Evolutionary conservation across 495 filamentous ascomycete species (phyloP).

Genomic region (Elasticomyces elasticus): DNA sequence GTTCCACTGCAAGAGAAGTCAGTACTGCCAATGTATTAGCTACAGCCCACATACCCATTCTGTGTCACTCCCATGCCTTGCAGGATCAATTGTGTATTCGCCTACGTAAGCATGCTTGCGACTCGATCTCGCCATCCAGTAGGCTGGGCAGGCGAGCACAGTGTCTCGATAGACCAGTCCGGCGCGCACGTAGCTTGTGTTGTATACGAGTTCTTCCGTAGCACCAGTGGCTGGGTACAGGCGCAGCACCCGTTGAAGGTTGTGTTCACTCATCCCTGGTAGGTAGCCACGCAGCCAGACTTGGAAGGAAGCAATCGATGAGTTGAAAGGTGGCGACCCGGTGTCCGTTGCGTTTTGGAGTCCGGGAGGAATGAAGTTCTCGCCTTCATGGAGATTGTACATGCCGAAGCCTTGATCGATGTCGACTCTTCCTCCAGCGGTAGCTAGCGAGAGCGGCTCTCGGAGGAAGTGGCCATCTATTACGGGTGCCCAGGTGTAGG

Average conservation of each 20-base stretch:
- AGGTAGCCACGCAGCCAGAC: slow-evolving; percentile 44
- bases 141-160: slow-evolving; percentile 50
- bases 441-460: slow-evolving; percentile 37
- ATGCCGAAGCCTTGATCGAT: slow-evolving; percentile 41
- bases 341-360: slow-evolving; percentile 28
- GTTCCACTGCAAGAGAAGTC: slow-evolving; percentile 42
- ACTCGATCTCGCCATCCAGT: slow-evolving; percentile 44
- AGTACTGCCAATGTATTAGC: slow-evolving; percentile 4
- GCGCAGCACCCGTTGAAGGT: slow-evolving; percentile 30
- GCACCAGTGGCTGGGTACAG: slow-evolving; percentile 39
- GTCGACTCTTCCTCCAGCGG: slow-evolving; percentile 33
- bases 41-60: slow-evolving; percentile 37
- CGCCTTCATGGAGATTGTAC: slow-evolving; percentile 52
- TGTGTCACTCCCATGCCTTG: slow-evolving; percentile 50
- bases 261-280: slow-evolving; percentile 34
- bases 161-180: slow-evolving; percentile 49
- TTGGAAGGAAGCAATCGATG: slow-evolving; percentile 37
- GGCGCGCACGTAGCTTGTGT: slow-evolving; percentile 39
- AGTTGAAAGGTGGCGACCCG: slow-evolving; percentile 36
- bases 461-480: slow-evolving; percentile 46
- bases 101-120: slow-evolving; percentile 40
- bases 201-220: slow-evolving; percentile 41
- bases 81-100: slow-evolving; percentile 50
- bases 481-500: slow-evolving; percentile 51
- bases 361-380: slow-evolving; percentile 48